Percentiles rank a stretch among this genome's conserved stretches.
Evolutionary conservation across 2,329 filamentous ascomycete species (phyloP).

Genomic region (Coniochaeta hoffmannii): DNA sequence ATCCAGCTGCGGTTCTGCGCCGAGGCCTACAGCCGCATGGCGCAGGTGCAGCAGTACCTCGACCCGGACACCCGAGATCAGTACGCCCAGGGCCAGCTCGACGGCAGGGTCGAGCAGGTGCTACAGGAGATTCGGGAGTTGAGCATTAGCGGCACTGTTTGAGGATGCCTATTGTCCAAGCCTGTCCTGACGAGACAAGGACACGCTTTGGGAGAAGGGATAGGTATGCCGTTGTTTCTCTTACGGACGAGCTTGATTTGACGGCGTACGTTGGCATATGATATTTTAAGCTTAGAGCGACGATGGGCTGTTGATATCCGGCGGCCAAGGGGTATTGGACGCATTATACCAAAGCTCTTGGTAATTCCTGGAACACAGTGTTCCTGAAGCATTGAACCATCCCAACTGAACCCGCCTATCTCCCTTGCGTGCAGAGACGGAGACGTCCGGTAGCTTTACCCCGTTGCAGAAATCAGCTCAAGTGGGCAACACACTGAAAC

Average conservation of each 20-base stretch:
- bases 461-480: too few species aligned
- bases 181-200: neutral
- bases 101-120: conserved; percentile 88
- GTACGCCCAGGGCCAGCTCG: conserved; percentile 88
- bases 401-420: too few species aligned
- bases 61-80: conserved; percentile 93
- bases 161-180: neutral
- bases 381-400: too few species aligned
- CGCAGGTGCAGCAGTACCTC: conserved; percentile 96
- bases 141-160: conserved; percentile 75
- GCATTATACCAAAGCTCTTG: too few species aligned
- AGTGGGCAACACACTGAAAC: neutral
- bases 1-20: conserved; percentile 97
- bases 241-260: neutral
- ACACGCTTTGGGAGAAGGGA: neutral
- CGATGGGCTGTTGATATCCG: neutral
- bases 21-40: conserved; percentile 95
- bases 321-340: neutral
- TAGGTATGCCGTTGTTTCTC: neutral
- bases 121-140: conserved; percentile 94
- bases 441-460: too few species aligned
- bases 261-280: neutral
- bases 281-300: neutral
- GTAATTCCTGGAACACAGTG: too few species aligned
- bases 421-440: too few species aligned